Evolutionary conservation across 2,329 filamentous ascomycete species (phyloP).

Genomic region (Harringtonia lauricola): DNA sequence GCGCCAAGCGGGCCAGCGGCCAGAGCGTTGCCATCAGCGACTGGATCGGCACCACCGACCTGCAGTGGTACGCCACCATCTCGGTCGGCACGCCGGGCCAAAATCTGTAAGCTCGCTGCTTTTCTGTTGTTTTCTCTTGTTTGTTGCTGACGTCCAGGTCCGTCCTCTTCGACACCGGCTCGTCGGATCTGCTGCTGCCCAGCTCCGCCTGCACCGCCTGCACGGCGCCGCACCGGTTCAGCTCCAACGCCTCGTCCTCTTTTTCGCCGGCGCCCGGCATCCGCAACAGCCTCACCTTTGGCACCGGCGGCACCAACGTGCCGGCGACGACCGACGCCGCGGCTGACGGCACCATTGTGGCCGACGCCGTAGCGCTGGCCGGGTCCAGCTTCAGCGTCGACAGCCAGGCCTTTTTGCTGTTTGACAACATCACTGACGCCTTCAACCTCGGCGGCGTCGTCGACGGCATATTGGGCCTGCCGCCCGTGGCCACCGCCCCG

Average conservation of each 20-base stretch:
- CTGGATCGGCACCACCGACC: constrained; percentile 3
- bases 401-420: constrained; percentile 18
- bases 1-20: too few species aligned
- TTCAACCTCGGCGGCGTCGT: constrained; percentile 15
- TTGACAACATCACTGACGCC: constrained; percentile 15
- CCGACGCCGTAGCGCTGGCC: constrained; percentile 17
- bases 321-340: constrained; percentile 13
- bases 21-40: neutral
- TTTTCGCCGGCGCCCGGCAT: too few species aligned
- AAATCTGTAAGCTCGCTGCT: constrained; percentile 15
- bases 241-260: constrained; percentile 8
- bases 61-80: constrained; percentile 12
- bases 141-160: constrained; percentile 10
- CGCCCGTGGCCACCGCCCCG: constrained; percentile 7
- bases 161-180: constrained; percentile 20
- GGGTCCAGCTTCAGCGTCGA: constrained; percentile 10
- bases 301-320: constrained; percentile 16
- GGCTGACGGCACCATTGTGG: constrained; percentile 12
- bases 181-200: constrained; percentile 17
- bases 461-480: constrained; percentile 19
- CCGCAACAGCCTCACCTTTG: constrained; percentile 15
- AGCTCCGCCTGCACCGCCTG: constrained; percentile 17
- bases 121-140: neutral
- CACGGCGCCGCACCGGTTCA: constrained; percentile 13
- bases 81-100: constrained; percentile 12